Percentiles rank a stretch among this genome's conserved stretches.
These are phyloP conservation scores for Simmondsia chinensis DNA, from an alignment of 148 eudicot species.

Conservation along the genomic window DNA sequence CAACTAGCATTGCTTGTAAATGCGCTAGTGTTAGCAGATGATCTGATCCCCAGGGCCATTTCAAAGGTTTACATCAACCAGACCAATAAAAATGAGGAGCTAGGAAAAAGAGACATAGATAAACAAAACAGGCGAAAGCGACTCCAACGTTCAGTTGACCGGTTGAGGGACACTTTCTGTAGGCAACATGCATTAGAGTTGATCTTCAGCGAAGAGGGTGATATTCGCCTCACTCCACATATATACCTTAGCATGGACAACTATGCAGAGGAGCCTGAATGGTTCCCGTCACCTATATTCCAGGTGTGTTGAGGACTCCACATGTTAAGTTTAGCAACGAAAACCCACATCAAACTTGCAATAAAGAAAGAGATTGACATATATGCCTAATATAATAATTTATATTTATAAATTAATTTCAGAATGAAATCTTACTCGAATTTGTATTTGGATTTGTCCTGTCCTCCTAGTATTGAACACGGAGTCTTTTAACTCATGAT, in stretches of 20 bases:
- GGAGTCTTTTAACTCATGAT: too few relatives aligned
- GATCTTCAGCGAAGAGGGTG: constrained; percentile 81
- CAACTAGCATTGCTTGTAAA: constrained; percentile 73
- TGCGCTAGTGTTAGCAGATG: constrained; percentile 69
- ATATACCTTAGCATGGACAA: constrained; percentile 64
- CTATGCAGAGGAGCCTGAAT: constrained; percentile 57
- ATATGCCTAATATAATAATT: too few relatives aligned
- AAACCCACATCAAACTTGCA: too few relatives aligned
- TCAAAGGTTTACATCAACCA: constrained; percentile 28
- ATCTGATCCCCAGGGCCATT: constrained; percentile 70
- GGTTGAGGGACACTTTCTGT: constrained; percentile 78
- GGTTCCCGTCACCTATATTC: constrained; percentile 87
- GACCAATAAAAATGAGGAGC: constrained; percentile 28
- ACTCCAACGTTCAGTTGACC: constrained; percentile 67
- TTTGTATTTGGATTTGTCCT: too few relatives aligned
- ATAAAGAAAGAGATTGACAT: too few relatives aligned
- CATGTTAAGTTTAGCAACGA: too few relatives aligned
- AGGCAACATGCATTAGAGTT: constrained; percentile 88
- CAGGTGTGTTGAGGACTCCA: too few relatives aligned
- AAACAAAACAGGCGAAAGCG: constrained; percentile 51
- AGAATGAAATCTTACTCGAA: too few relatives aligned
- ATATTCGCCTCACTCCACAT: constrained; percentile 49
- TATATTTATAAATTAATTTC: too few relatives aligned
- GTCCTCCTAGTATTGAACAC: too few relatives aligned
- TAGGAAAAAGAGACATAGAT: constrained; percentile 34